Conservation (phyloP, 208 protist species). For the Crithidia expoeki region DNA sequence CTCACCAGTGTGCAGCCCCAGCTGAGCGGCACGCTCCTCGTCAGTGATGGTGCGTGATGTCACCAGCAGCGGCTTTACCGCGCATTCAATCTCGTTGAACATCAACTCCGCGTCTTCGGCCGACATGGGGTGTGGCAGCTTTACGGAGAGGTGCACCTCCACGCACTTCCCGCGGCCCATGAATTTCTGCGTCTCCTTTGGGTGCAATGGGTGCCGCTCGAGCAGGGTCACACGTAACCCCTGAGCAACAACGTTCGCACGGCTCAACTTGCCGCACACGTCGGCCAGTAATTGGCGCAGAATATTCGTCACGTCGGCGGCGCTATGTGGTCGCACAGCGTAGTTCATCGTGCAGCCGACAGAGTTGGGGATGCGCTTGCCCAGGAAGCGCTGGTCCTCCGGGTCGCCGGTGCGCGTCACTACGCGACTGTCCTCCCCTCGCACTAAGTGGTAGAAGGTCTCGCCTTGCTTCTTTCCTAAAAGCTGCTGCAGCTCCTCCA, state of each 20-base stretch:
- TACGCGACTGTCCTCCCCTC: slow-evolving; percentile 74
- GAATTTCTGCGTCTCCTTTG: slow-evolving; percentile 82
- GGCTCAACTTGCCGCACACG: slow-evolving; percentile 75
- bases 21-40: slow-evolving; percentile 44
- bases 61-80: slow-evolving; percentile 61
- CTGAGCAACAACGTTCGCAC: slow-evolving; percentile 34
- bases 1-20: slow-evolving; percentile 41
- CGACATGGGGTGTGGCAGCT: slow-evolving; percentile 52
- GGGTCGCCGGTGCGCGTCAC: slow-evolving; percentile 81
- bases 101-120: slow-evolving; percentile 46
- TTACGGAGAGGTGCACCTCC: slow-evolving; percentile 73
- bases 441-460: slow-evolving; percentile 71
- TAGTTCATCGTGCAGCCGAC: slow-evolving; percentile 92
- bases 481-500: slow-evolving; percentile 51
- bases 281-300: slow-evolving; percentile 63
- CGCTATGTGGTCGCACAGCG: slow-evolving; percentile 62
- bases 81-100: slow-evolving; percentile 38
- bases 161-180: slow-evolving; percentile 87
- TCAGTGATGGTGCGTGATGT: slow-evolving; percentile 46
- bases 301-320: slow-evolving; percentile 78
- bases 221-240: slow-evolving; percentile 75
- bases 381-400: slow-evolving; percentile 58
- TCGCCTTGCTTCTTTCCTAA: slow-evolving; percentile 74
- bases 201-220: slow-evolving; percentile 80
- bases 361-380: slow-evolving; percentile 58